Base-by-base conservation (phyloP, 768 basidiomycete genomes). In the Trametes coccinea region DNA sequence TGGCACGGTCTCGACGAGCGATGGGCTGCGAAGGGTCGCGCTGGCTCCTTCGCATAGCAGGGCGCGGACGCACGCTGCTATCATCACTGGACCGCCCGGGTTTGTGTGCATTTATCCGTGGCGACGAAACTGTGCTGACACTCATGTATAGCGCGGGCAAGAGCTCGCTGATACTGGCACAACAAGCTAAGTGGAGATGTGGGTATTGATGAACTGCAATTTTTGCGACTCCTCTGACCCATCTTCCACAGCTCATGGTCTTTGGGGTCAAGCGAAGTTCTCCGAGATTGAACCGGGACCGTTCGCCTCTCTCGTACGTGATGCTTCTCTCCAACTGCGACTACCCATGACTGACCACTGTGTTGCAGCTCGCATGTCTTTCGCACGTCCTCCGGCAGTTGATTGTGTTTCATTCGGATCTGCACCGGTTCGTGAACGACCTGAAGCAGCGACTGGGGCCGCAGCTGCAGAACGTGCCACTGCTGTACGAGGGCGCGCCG, bases 191-290 rank as follows among this genome's bases (percentile, higher is more conserved):
- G 69, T 90, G 88, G 88, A 73, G 88, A 74, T 79, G 86, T 84
- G 66, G 57, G 34, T 45, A 47, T 31, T 13, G 55, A 48, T 10
- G 14, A 9, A 13, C 13, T 43, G 2, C 33, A 13, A 6, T 51
- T 27, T 40, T 43, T 49, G 17, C 64, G 52, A 4, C 27, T 10
- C 62, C 44, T 11, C 11, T 5, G 6, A 6, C 34, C 5, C 34
- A 37, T 37, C 34, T 5, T 37, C 34, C 34, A 0, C 50, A 74
- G 74, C 74, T 13, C 87, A 88, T 64, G 88, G 88, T 4, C 78
- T 89, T 5, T 90, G 88, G 88, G 88, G 88, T 13, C 87, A 89
- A 63, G 87, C 88, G 6, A 89, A 89, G 72, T 89, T 89, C 63
- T 84, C 87, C 65, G 81, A 76, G 51, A 77, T 79, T 5, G 84